Conservation (phyloP, 179 eudicot species). For the Corrigiola litoralis region DNA sequence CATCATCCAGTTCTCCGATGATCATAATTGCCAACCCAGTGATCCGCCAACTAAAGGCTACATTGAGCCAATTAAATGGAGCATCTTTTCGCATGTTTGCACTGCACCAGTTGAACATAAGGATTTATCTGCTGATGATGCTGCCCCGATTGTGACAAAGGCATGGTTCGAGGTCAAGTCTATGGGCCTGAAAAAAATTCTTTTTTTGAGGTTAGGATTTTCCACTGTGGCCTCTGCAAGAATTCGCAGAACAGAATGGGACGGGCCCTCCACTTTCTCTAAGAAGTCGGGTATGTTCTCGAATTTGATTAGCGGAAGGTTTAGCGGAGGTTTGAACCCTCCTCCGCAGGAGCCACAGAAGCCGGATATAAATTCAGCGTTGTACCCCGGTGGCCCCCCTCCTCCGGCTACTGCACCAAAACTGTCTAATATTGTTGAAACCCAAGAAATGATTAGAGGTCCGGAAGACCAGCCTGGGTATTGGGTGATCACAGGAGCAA, state of each 20-base stretch:
- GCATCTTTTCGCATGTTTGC: slow-evolving; percentile 88
- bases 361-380: slow-evolving; percentile 81
- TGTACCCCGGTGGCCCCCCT: slow-evolving; percentile 85
- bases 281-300: slow-evolving; percentile 81
- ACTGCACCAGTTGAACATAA: slow-evolving; percentile 72
- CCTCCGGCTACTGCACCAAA: slow-evolving; percentile 57
- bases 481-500: slow-evolving; percentile 94
- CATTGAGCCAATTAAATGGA: slow-evolving; percentile 75
- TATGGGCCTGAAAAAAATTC: slow-evolving; percentile 69
- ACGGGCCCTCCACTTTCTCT: slow-evolving; percentile 51
- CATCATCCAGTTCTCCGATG: slow-evolving; percentile 60
- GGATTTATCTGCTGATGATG: slow-evolving; percentile 44
- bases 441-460: slow-evolving; percentile 81
- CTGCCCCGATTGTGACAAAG: slow-evolving; percentile 68
- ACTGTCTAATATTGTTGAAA: slow-evolving; percentile 60
- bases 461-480: slow-evolving; percentile 95
- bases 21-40: slow-evolving; percentile 37
- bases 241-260: slow-evolving; percentile 76
- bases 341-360: slow-evolving; percentile 45
- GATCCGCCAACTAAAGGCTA: slow-evolving; percentile 48
- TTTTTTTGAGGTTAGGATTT: slow-evolving; percentile 80
- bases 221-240: slow-evolving; percentile 62
- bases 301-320: slow-evolving; percentile 70
- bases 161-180: slow-evolving; percentile 91
- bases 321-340: slow-evolving; percentile 45